Base-by-base conservation (phyloP, 1,284 basidiomycete species). In the Hymenochaete sp. region DNA sequence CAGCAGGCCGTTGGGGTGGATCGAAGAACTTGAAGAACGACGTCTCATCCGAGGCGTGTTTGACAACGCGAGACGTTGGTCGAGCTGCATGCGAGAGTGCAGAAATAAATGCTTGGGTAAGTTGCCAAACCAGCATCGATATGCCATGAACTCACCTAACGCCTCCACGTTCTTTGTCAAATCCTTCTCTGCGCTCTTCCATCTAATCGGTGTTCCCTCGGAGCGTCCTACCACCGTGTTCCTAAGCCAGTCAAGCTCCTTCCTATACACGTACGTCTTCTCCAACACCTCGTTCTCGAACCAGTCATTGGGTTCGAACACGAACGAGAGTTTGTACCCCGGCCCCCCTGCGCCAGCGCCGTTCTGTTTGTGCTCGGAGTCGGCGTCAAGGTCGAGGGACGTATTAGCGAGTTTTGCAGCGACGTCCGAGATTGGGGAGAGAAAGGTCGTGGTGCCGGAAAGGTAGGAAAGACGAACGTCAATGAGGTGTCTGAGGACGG, bases 101-200 rank as follows among this genome's bases (percentile, higher is more conserved):
- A n/a, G n/a, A n/a, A n/a, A n/a, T n/a, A n/a, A n/a, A n/a, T n/a
- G n/a, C n/a, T n/a, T n/a, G n/a, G n/a, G n/a, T n/a, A n/a, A n/a
- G n/a, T n/a, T n/a, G n/a, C n/a, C n/a, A n/a, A n/a, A 75, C 55
- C 93, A 87, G 3, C 90, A 95, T 55, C 89, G 85, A 67, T 93
- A 93, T 28, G 92, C 95, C 63, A 88, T n/a, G n/a, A n/a, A n/a
- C n/a, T n/a, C n/a, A n/a, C n/a, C n/a, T n/a, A n/a, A n/a, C n/a
- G n/a, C 90, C 72, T 98, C 95, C 57, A 92, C 85, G 70, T 91
- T 89, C 71, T 93, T 93, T 44, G 93, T 98, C 50, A 98, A 72
- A 68, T 98, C 91, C 72, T 96, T 95, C 58, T 96, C 95, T 64
- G 92, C 92, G n/a, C n/a, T n/a, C 70, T 95, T 96, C 95, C 95